These are phyloP conservation scores for Orbilia blumenaviensis DNA, from an alignment of 2,329 filamentous ascomycete genomes.

Conservation along the genomic window DNA sequence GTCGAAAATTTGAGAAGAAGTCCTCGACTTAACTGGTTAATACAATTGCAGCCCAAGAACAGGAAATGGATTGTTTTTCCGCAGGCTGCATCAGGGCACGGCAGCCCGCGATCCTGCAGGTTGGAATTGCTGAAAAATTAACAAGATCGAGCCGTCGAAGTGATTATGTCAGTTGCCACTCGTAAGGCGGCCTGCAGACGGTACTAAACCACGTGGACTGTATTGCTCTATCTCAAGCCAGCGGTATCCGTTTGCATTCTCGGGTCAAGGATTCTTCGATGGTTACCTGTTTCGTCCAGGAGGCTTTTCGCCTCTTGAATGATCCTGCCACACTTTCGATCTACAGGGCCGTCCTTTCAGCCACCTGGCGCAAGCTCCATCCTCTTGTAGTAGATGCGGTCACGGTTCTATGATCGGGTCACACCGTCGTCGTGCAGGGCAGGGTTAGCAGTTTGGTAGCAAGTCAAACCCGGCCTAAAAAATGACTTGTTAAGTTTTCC, in stretches of 20 bases:
- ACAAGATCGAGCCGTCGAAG: not conserved
- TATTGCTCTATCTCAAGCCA: conserved; percentile 14
- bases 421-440: conserved; percentile 33
- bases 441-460: conserved; percentile 17
- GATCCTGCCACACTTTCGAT: conserved; percentile 43
- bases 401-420: conserved; percentile 28
- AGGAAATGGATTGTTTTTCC: conserved; percentile 41
- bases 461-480: conserved; percentile 33
- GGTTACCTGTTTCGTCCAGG: conserved; percentile 13
- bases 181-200: conserved; percentile 16
- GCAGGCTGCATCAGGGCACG: conserved; percentile 16
- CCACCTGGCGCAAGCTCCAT: conserved; percentile 37
- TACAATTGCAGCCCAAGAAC: conserved; percentile 15
- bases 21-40: not conserved
- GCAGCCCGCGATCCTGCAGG: conserved; percentile 7
- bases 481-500: conserved; percentile 32
- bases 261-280: conserved; percentile 1
- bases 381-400: conserved; percentile 25
- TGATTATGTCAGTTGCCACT: conserved; percentile 52
- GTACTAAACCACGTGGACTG: conserved; percentile 30
- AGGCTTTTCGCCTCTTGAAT: conserved; percentile 30
- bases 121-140: conserved; percentile 15
- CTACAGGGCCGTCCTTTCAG: conserved; percentile 34
- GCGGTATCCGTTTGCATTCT: conserved; percentile 5
- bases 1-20: conserved; percentile 37